phyloP scores from a whole-genome alignment of 768 basidiomycete species.

The Pisolithus tinctorius region DNA sequence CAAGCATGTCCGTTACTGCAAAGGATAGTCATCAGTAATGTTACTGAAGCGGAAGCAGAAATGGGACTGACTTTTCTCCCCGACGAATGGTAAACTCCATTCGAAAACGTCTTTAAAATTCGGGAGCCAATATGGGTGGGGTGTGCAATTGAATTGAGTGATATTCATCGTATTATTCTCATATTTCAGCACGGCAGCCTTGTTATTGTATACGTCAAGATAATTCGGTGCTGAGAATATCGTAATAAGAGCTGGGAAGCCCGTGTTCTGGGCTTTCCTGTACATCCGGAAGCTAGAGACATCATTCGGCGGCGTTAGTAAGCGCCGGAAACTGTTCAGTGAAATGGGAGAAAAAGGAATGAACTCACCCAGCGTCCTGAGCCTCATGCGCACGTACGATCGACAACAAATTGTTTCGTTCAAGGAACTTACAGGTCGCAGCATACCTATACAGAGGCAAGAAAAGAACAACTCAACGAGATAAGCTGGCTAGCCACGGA shows the following conservation, averaged over 20 bases:
- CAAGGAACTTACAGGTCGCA: conserved; percentile 90
- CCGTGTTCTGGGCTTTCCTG: conserved; percentile 85
- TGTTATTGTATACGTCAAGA: conserved; percentile 94
- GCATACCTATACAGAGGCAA: conserved; percentile 46
- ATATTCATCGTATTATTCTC: conserved; percentile 96
- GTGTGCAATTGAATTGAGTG: conserved; percentile 70
- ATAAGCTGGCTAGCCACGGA: neutral
- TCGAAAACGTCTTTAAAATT: conserved; percentile 99
- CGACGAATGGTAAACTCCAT: conserved; percentile 96
- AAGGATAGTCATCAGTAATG: neutral
- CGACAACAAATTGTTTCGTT: conserved; percentile 84
- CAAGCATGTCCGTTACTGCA: conserved; percentile 94
- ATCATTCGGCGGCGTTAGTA: neutral
- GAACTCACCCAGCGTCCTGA: conserved; percentile 82
- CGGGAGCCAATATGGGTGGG: conserved; percentile 93
- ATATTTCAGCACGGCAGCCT: conserved; percentile 95
- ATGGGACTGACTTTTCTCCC: conserved; percentile 76
- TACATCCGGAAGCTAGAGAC: conserved; percentile 78
- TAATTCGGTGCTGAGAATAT: conserved; percentile 98
- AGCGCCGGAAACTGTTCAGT: neutral
- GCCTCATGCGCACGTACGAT: conserved; percentile 96
- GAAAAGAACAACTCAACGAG: neutral
- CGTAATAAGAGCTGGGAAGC: conserved; percentile 95
- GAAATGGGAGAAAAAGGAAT: neutral
- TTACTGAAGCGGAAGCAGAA: neutral